Conservation (phyloP, 371 early-diverging fungal species). For the Chytridium lagenaria region DNA sequence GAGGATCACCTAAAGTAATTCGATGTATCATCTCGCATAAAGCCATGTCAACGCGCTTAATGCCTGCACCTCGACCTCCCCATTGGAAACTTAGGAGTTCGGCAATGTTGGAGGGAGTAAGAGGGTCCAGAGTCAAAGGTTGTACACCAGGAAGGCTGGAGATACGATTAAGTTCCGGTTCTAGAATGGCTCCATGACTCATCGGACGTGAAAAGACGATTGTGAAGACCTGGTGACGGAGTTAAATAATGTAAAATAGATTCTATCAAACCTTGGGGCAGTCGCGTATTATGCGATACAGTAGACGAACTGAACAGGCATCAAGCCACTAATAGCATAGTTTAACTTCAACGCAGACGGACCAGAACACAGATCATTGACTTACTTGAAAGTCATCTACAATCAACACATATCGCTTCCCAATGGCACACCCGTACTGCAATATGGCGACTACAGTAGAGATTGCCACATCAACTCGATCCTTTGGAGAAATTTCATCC, state of each 20-base stretch:
- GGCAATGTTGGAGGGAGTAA: not conserved
- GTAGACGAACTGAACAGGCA: not conserved
- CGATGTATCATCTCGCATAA: not conserved
- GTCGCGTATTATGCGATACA: not conserved
- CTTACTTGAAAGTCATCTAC: conserved; percentile 16
- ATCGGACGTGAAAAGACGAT: not conserved
- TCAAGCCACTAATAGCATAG: conserved; percentile 17
- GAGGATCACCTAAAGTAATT: conserved; percentile 2
- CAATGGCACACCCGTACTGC: not conserved
- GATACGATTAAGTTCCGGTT: not conserved
- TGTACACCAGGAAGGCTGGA: not conserved
- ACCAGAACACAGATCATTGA: not conserved
- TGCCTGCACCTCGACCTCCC: conserved; percentile 10
- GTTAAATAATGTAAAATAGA: not conserved
- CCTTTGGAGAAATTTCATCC: conserved; percentile 2
- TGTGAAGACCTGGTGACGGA: not conserved
- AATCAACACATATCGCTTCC: not conserved
- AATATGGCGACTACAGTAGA: not conserved
- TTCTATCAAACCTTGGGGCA: conserved; percentile 3
- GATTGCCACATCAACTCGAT: not conserved
- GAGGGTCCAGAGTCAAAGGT: not conserved
- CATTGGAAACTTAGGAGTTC: conserved; percentile 7
- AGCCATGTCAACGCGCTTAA: not conserved
- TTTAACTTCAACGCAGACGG: too few relatives aligned
- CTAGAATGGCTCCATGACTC: not conserved